Evolutionary conservation across 2,329 filamentous ascomycete genomes (phyloP).

Genomic region (Colletotrichum sp.): DNA sequence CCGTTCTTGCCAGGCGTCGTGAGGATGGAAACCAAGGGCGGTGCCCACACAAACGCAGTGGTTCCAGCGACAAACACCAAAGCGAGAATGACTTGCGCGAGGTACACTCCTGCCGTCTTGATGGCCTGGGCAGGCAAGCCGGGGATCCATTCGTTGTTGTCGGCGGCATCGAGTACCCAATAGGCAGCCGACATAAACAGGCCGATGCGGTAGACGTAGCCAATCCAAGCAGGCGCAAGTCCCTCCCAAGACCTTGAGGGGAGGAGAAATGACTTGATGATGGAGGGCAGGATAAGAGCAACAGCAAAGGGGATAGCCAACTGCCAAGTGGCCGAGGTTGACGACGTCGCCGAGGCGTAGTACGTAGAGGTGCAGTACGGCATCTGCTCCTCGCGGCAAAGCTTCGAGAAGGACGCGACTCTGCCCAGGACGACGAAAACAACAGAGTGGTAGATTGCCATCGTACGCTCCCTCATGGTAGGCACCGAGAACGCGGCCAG

Average conservation of each 20-base stretch:
- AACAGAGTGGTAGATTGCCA: constrained; percentile 85
- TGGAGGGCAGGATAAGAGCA: constrained; percentile 72
- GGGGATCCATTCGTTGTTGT: constrained; percentile 82
- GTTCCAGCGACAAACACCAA: constrained; percentile 84
- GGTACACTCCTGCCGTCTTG: constrained; percentile 75
- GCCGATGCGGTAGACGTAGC: constrained; percentile 76
- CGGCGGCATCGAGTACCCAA: constrained; percentile 89
- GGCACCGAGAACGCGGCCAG: constrained; percentile 78
- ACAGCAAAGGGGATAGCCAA: constrained; percentile 79
- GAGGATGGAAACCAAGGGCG: constrained; percentile 81
- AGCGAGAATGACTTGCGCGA: constrained; percentile 82
- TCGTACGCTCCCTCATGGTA: constrained; percentile 68
- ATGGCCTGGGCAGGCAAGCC: constrained; percentile 63
- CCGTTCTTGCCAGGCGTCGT: constrained; percentile 48
- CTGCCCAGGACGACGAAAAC: constrained; percentile 82
- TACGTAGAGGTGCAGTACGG: constrained; percentile 95
- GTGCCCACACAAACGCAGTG: constrained; percentile 83
- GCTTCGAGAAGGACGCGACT: constrained; percentile 83
- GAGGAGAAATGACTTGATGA: constrained; percentile 80
- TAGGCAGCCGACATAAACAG: constrained; percentile 79
- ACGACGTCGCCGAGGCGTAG: constrained; percentile 89
- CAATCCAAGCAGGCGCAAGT: constrained; percentile 84
- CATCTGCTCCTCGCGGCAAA: constrained; percentile 98
- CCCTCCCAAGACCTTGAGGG: constrained; percentile 89
- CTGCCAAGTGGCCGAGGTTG: constrained; percentile 92